Evolutionary conservation across 2,329 filamentous ascomycete genomes (phyloP).

Genomic region (Colletotrichum lupini): DNA sequence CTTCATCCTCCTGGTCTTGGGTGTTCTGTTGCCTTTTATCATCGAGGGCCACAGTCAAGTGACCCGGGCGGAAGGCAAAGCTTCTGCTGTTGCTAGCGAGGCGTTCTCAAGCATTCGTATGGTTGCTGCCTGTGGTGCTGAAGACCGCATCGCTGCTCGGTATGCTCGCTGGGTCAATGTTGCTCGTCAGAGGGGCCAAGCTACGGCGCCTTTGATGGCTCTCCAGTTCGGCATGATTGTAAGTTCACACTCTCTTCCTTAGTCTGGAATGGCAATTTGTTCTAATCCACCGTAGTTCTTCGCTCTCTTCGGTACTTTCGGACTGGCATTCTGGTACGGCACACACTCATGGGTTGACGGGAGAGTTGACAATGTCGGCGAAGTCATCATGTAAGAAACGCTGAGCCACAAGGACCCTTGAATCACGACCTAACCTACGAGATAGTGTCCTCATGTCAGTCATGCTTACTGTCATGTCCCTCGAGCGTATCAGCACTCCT

Average conservation of each 20-base stretch:
- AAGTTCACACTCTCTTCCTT: conserved; percentile 31
- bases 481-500: conserved; percentile 68
- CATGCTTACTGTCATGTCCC: conserved; percentile 66
- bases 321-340: conserved; percentile 72
- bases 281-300: conserved; percentile 57
- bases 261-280: background rate
- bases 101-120: conserved; percentile 70
- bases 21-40: conserved; percentile 64
- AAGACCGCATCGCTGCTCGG: conserved; percentile 62
- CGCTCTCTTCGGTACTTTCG: conserved; percentile 62
- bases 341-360: conserved; percentile 60
- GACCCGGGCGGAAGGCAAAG: conserved; percentile 64
- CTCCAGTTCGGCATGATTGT: conserved; percentile 64
- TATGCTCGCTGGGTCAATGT: conserved; percentile 68
- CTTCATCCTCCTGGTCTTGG: conserved; percentile 63
- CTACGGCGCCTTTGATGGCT: conserved; percentile 61
- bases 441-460: conserved; percentile 64
- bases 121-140: conserved; percentile 71
- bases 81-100: conserved; percentile 70
- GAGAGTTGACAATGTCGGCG: conserved; percentile 59
- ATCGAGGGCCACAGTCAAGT: conserved; percentile 61
- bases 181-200: conserved; percentile 60
- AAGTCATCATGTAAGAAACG: conserved; percentile 63
- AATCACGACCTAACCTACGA: conserved; percentile 18
- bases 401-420: background rate